Percentiles rank a stretch among this genome's conserved stretches.
phyloP scores from a whole-genome alignment of 345 rosid species.

The Raphanus raphanistrum region DNA sequence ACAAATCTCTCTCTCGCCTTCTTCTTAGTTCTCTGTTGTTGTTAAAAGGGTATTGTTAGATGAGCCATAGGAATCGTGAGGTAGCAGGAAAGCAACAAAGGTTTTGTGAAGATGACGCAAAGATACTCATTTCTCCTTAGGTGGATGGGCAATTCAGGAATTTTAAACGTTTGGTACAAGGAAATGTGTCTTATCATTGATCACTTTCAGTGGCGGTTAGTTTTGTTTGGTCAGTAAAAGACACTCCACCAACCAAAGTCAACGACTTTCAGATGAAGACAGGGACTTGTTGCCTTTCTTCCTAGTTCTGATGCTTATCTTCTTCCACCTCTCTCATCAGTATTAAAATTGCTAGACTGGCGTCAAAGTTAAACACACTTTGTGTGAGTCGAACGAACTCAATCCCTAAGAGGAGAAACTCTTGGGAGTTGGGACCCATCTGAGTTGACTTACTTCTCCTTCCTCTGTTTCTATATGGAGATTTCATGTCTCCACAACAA shows the following conservation, averaged over 20 bases:
- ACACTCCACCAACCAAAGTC: background rate
- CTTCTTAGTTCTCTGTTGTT: background rate
- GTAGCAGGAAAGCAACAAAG: background rate
- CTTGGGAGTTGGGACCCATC: background rate
- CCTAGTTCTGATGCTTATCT: no score
- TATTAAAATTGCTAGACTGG: no score
- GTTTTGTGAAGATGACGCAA: background rate
- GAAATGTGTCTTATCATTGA: background rate
- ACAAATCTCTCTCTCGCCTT: background rate
- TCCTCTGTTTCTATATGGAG: background rate
- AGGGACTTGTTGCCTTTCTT: no score
- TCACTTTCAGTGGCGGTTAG: background rate
- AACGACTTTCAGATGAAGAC: background rate
- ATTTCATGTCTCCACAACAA: background rate
- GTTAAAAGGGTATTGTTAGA: background rate
- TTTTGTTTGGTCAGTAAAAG: background rate
- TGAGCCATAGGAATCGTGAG: background rate
- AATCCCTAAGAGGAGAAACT: background rate
- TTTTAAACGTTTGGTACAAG: background rate
- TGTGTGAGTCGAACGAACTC: no score
- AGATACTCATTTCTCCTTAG: background rate
- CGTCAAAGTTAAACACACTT: no score
- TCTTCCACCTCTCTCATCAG: no score
- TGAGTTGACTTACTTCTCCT: background rate
- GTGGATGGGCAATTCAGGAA: background rate